Conservation (phyloP, 768 basidiomycete species). For the Gelatoporia subvermispora region DNA sequence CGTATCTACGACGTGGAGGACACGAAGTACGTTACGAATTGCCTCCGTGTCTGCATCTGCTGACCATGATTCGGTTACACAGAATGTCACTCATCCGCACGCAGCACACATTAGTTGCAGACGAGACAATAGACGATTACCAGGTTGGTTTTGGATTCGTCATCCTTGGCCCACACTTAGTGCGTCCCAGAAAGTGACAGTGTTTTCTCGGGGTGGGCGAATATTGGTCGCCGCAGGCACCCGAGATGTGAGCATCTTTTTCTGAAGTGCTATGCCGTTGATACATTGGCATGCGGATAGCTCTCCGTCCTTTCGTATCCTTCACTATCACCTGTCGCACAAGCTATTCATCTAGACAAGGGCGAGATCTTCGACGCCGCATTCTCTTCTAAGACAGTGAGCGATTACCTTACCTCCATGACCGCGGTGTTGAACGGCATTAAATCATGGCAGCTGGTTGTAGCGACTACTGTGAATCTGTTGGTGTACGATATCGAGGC, state of each 20-base stretch:
- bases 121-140: conserved; percentile 65
- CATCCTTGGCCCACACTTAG: background rate
- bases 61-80: background rate
- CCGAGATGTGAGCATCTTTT: conserved; percentile 47
- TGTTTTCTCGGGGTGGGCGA: conserved; percentile 64
- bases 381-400: conserved; percentile 64
- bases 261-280: background rate
- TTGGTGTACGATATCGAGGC: conserved; percentile 56
- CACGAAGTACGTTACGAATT: conserved; percentile 44
- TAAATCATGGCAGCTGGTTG: conserved; percentile 45
- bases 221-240: conserved; percentile 70
- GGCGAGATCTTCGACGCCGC: conserved; percentile 87
- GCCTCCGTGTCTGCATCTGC: background rate
- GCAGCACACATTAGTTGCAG: conserved; percentile 55
- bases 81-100: conserved; percentile 54
- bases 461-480: conserved; percentile 62
- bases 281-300: conserved; percentile 8
- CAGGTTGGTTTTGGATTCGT: conserved; percentile 51
- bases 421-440: background rate
- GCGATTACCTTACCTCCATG: conserved; percentile 11
- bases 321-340: conserved; percentile 33
- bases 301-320: conserved; percentile 20
- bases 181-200: conserved; percentile 75
- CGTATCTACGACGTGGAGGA: conserved; percentile 60
- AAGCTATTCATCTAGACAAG: conserved; percentile 47